These are phyloP conservation scores for Achaetomium macrosporum DNA, from an alignment of 2,329 filamentous ascomycete genomes.

Conservation along the genomic window DNA sequence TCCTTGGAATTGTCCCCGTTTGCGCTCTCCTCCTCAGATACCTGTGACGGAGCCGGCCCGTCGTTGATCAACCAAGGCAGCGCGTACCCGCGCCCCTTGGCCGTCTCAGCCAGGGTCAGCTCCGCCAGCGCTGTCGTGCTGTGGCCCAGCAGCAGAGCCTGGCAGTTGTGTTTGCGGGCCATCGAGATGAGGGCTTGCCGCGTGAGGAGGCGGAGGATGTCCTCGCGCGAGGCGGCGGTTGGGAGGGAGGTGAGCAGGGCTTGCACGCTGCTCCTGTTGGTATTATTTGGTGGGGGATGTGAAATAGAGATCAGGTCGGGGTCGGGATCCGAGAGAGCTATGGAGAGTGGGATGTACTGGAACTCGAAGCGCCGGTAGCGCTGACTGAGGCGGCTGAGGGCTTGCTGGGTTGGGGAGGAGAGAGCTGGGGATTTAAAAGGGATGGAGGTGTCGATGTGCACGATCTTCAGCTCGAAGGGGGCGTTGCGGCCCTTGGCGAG, in stretches of 20 bases:
- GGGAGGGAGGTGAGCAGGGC: conserved; percentile 38
- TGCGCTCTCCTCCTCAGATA: conserved; percentile 9
- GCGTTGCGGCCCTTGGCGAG: conserved; percentile 56
- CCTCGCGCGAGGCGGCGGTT: conserved; percentile 65
- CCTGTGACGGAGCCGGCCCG: conserved; percentile 44
- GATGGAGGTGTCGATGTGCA: conserved; percentile 38
- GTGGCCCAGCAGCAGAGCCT: conserved; percentile 73
- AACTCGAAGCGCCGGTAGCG: conserved; percentile 64
- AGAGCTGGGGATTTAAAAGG: background rate
- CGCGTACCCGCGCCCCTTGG: conserved; percentile 81
- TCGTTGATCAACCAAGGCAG: conserved; percentile 79
- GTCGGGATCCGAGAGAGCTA: background rate
- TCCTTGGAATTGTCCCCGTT: conserved; percentile 10
- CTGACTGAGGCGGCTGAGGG: conserved; percentile 49
- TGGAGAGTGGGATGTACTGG: conserved; percentile 50
- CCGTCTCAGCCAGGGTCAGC: conserved; percentile 77
- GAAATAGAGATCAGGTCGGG: conserved; percentile 51
- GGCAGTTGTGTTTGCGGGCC: conserved; percentile 55
- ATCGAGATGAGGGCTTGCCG: conserved; percentile 64
- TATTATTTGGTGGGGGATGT: background rate
- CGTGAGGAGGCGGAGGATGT: conserved; percentile 65
- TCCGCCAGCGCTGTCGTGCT: conserved; percentile 85
- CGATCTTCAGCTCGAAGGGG: conserved; percentile 61
- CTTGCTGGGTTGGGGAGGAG: background rate
- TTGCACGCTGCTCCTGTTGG: background rate